Base-by-base conservation (phyloP, 75 land plant genomes). In the Pinus taeda region DNA sequence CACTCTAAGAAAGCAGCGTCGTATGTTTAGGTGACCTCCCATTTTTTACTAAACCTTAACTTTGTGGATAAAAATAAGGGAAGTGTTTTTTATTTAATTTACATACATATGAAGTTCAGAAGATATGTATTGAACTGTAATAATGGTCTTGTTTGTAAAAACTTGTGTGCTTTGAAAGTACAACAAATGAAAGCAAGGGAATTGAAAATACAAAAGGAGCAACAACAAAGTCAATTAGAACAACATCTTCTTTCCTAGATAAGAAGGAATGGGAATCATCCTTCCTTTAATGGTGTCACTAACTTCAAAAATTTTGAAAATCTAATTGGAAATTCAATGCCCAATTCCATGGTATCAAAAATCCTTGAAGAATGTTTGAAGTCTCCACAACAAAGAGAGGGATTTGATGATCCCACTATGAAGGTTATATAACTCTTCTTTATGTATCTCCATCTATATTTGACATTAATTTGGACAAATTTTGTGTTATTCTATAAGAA, bases 1-100 rank as follows among this genome's bases (percentile, higher is more conserved):
- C 98, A 96, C 78, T 96, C 98, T 18, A 97, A 94, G 73, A 95
- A 90, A 71, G 97, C 98, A 79, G 97, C 97, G 13, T 94, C 98
- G 29, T 96, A 96, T 77, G 94, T 96, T 49, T 11, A 49, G 12
- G 55, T 49, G 55, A 9, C 12, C 8, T 49, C 55, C 55, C 55
- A 49, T 49, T 11, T 49, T 49, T 11, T 8, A 9, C 55, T 11
- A 9, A 49, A 12, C 11, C 55, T 49, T 49, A 22, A 42, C 42
- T 42, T n/a, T 9, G 42, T n/a, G 22, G 20, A 21, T 20, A 22
- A n/a, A 42, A 69, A 12, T 39, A 69, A 37, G 3, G 42, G 4
- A 45, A 37, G 72, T 69, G 72, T 42, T 42, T 30, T 3, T 42
- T 37, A 69, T 7, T 39, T n/a, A 42, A n/a, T 8, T 11, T 17